Conservation (phyloP, 73 alveolate species). For the Tetrahymena borealis region DNA sequence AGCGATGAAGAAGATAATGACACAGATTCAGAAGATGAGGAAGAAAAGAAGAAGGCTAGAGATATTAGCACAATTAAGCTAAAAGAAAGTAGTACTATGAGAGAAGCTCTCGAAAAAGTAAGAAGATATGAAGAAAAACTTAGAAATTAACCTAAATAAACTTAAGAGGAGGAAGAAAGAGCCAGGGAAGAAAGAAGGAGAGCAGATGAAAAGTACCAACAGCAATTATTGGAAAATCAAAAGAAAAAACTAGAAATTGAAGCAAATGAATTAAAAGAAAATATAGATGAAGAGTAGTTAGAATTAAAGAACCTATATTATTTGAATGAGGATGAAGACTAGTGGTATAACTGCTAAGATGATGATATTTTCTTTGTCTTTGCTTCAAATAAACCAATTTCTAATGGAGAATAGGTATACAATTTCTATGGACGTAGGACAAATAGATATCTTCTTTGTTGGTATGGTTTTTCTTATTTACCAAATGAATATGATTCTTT, state of each 20-base stretch:
- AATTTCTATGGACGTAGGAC: constrained; percentile 60
- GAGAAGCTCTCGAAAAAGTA: neutral
- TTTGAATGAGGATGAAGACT: constrained; percentile 42
- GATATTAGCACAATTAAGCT: neutral
- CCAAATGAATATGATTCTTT: constrained; percentile 48
- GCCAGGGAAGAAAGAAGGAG: constrained; percentile 8
- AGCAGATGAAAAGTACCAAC: constrained; percentile 15
- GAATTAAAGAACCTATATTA: constrained; percentile 29
- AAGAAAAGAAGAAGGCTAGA: neutral
- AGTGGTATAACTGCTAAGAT: constrained; percentile 43
- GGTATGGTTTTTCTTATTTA: constrained; percentile 46
- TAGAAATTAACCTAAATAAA: neutral
- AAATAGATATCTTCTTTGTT: constrained; percentile 27
- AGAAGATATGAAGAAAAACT: neutral
- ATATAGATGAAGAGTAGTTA: neutral
- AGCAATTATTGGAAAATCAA: neutral
- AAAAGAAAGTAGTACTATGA: neutral
- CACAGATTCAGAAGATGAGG: constrained; percentile 9
- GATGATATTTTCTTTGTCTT: constrained; percentile 35
- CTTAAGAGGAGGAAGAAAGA: neutral
- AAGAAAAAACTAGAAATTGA: constrained; percentile 8
- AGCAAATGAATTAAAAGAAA: neutral
- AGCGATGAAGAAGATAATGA: constrained; percentile 59
- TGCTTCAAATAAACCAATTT: constrained; percentile 33
- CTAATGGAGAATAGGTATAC: constrained; percentile 37